Evolutionary conservation across 495 filamentous ascomycete species (phyloP), one percentile per base, ranked within the genome.

Genomic region (Penicillium robsamsonii): DNA sequence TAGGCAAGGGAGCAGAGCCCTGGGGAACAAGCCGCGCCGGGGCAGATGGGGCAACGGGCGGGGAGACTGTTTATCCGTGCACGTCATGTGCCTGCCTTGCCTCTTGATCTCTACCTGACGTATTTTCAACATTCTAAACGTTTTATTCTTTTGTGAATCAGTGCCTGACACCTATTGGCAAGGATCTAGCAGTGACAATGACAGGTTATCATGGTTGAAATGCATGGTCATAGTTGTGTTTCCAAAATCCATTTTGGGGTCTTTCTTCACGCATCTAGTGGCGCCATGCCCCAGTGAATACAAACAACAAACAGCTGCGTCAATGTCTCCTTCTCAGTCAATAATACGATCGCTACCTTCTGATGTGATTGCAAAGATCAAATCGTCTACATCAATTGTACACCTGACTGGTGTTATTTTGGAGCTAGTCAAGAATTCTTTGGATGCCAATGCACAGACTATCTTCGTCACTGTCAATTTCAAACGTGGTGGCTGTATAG

Each of bases 321-420:
- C 42, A 27, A 72, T 69, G 66, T 46, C 64, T 58, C 24, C 53
- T 8, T 58, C 62, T 46, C 59, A 60, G 40, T 31, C 67, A 50
- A 70, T 62, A 15, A 96, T 97, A 53, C 76, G 79, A 56, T 84
- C 78, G 40, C 78, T 97, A 43, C 89, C 93, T 13, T 68, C 80
- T 24, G 82, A 93, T 49, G 91, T 91, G 50, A 78, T 84, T 50
- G 83, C 87, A n/a, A 92, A 93, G 65, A 87, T 98, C 70, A 90
- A 88, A 60, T 97, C 93, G 1, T 96, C 92, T 3, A 84, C 82
- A 7, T 77, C 80, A 22, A 88, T 97, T 59, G 88, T 84, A 3
- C 84, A 87, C 29, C 72, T 98, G 45, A 85, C 87, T 59, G 84
- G 73, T 24, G 93, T 90, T 5, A 75, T 91, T 38, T 71, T 82